phyloP scores from a whole-genome alignment of 2,329 filamentous ascomycete species.

The Aspergillus transmontanensis region DNA sequence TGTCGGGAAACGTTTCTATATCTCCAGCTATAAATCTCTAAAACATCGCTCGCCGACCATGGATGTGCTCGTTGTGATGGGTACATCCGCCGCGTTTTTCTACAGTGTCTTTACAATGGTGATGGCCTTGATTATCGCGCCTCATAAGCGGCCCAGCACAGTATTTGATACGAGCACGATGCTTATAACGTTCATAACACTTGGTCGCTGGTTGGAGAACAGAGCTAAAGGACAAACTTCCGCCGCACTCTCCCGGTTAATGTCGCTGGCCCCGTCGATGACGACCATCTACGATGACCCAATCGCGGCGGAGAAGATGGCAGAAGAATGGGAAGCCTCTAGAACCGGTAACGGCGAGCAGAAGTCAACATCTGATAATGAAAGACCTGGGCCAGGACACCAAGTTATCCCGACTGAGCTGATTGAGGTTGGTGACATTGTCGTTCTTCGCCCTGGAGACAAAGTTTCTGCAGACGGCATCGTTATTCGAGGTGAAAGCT shows the following conservation, averaged over 20 bases:
- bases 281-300: slow-evolving; percentile 94
- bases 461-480: slow-evolving; percentile 93
- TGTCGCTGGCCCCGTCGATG: slow-evolving; percentile 96
- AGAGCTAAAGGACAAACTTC: slow-evolving; percentile 94
- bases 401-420: slow-evolving; percentile 89
- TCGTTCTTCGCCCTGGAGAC: slow-evolving; percentile 89
- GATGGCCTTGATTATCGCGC: slow-evolving; percentile 73
- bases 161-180: slow-evolving; percentile 98
- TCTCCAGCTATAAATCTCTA: slow-evolving; percentile 89
- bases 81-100: slow-evolving; percentile 93
- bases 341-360: slow-evolving; percentile 16
- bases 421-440: slow-evolving; percentile 89
- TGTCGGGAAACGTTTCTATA: slow-evolving; percentile 90
- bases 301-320: slow-evolving; percentile 87
- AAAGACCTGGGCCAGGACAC: slow-evolving; percentile 65
- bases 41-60: slow-evolving; percentile 92
- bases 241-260: slow-evolving; percentile 86
- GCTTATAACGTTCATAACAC: slow-evolving; percentile 92
- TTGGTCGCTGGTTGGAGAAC: slow-evolving; percentile 92
- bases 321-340: slow-evolving; percentile 69
- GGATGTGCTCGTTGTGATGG: slow-evolving; percentile 93
- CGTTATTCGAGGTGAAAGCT: slow-evolving; percentile 85
- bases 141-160: slow-evolving; percentile 79
- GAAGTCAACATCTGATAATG: slow-evolving; percentile 14
- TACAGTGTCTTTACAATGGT: slow-evolving; percentile 89